phyloP scores from a whole-genome alignment of 2,329 filamentous ascomycete genomes.

The Trichoderma harzianum region DNA sequence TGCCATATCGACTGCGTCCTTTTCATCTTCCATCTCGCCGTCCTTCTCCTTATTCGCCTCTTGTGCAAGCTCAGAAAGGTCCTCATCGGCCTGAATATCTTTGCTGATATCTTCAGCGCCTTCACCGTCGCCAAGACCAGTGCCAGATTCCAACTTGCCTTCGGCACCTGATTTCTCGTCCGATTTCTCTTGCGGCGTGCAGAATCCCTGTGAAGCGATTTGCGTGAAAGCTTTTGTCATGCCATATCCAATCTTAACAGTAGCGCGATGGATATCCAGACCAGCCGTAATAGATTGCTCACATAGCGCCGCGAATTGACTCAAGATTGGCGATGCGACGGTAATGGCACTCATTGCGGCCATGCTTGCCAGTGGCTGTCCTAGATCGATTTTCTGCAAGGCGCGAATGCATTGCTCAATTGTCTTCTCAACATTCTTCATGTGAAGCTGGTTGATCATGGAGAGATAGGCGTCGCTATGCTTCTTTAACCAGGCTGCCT shows the following conservation, averaged over 20 bases:
- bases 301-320: constrained; percentile 66
- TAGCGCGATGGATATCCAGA: constrained; percentile 63
- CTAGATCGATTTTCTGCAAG: constrained; percentile 33
- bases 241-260: constrained; percentile 70
- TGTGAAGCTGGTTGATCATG: constrained; percentile 57
- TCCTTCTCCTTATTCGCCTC: constrained; percentile 66
- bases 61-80: constrained; percentile 86
- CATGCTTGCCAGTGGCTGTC: constrained; percentile 26
- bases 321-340: constrained; percentile 61
- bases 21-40: constrained; percentile 70
- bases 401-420: constrained; percentile 38
- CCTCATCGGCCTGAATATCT: constrained; percentile 89
- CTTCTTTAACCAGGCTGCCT: constrained; percentile 35
- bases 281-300: constrained; percentile 56
- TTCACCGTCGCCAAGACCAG: constrained; percentile 90
- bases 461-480: constrained; percentile 50
- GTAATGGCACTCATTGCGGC: constrained; percentile 33
- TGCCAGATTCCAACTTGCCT: constrained; percentile 84
- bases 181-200: constrained; percentile 78
- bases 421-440: constrained; percentile 49
- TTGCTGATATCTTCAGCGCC: constrained; percentile 98
- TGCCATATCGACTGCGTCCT: constrained; percentile 88
- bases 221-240: constrained; percentile 75
- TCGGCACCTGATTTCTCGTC: constrained; percentile 65
- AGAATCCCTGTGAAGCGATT: constrained; percentile 83